Percentiles rank a stretch among this genome's conserved stretches.
phyloP scores from a whole-genome alignment of 768 basidiomycete species.

The Tubosaeta brunneosetosa region DNA sequence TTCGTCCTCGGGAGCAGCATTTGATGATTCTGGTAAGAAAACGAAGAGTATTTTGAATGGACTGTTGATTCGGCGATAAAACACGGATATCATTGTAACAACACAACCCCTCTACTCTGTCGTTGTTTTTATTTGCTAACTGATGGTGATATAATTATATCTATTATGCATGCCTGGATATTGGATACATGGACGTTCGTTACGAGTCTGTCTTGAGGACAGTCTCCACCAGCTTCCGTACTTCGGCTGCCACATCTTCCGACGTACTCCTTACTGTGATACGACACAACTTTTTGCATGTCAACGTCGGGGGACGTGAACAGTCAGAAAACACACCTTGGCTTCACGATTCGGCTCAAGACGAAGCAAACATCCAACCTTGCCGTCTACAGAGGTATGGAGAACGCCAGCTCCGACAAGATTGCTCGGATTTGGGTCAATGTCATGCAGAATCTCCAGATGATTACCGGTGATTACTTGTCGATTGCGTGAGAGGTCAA shows the following conservation, averaged over 20 bases:
- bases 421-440: conserved; percentile 95
- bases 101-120: not conserved
- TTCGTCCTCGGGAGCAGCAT: not conserved
- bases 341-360: conserved; percentile 95
- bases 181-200: conserved; percentile 6
- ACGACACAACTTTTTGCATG: conserved; percentile 69
- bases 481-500: conserved; percentile 70
- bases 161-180: conserved; percentile 21
- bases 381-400: conserved; percentile 86
- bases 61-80: conserved; percentile 36
- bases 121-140: conserved; percentile 8
- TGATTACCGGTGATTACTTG: conserved; percentile 76
- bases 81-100: not conserved
- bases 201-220: conserved; percentile 30
- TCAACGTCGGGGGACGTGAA: not conserved
- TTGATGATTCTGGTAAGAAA: conserved; percentile 28
- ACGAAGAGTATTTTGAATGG: conserved; percentile 39
- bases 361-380: conserved; percentile 91
- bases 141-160: conserved; percentile 15
- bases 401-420: conserved; percentile 94
- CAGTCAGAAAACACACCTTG: conserved; percentile 52
- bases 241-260: conserved; percentile 76
- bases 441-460: conserved; percentile 70
- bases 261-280: conserved; percentile 94
- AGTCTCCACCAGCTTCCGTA: conserved; percentile 48